phyloP scores from a whole-genome alignment of 371 early-diverging fungal genomes.

The Apophysomyces variabilis region DNA sequence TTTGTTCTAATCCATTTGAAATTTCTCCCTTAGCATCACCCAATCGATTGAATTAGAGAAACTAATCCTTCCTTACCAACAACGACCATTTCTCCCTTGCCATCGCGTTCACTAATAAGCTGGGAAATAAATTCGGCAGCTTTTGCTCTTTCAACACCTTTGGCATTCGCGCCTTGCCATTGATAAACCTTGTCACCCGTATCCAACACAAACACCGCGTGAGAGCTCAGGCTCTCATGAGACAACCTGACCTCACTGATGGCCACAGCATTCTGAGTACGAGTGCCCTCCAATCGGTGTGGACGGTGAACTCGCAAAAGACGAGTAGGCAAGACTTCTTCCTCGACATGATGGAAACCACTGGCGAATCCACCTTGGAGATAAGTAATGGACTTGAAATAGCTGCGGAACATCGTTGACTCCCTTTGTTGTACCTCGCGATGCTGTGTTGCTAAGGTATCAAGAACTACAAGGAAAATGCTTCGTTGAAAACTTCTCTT shows the following conservation, averaged over 20 bases:
- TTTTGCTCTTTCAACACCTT: constrained; percentile 74
- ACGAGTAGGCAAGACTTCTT: constrained; percentile 59
- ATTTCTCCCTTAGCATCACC: too few relatives aligned
- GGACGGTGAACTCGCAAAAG: constrained; percentile 73
- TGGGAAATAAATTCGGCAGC: constrained; percentile 73
- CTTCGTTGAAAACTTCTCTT: too few relatives aligned
- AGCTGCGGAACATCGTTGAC: constrained; percentile 65
- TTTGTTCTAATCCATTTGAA: constrained; percentile 55
- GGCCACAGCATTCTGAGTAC: constrained; percentile 55
- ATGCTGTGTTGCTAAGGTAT: constrained; percentile 74
- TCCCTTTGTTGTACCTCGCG: constrained; percentile 80
- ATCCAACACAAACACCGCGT: constrained; percentile 83
- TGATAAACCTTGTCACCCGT: constrained; percentile 70
- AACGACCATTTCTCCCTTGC: constrained; percentile 66
- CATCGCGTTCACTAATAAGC: constrained; percentile 66
- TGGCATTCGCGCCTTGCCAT: constrained; percentile 74
- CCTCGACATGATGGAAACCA: constrained; percentile 79
- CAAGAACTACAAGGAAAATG: constrained; percentile 54
- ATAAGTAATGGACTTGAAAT: constrained; percentile 65
- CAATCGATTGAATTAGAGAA: too few relatives aligned
- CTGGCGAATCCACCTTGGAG: constrained; percentile 76
- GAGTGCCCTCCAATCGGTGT: constrained; percentile 36
- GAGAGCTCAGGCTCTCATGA: constrained; percentile 64
- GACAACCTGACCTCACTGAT: constrained; percentile 68
- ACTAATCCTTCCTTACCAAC: constrained; percentile 51